Base-by-base conservation (phyloP, 495 filamentous ascomycete genomes). In the Penicillium ucsense region DNA sequence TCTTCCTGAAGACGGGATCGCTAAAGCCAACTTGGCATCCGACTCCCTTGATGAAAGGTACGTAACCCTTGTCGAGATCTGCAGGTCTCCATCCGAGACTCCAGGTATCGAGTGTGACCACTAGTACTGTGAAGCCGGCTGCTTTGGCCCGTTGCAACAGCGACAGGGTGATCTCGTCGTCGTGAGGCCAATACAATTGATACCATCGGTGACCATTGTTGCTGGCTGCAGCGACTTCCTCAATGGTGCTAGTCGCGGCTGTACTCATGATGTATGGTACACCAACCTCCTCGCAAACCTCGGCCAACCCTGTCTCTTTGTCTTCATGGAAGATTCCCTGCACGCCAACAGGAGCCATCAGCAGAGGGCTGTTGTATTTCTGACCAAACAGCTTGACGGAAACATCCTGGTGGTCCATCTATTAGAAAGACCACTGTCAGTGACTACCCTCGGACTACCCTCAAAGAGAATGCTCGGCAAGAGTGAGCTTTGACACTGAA, bases 141-240 rank as follows among this genome's bases (percentile, higher is more conserved):
- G 66, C 69, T 43, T 78, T 78, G 2, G 83, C 84, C 27, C 83
- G 76, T n/a, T 67, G 63, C 35, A 87, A 67, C 33, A 86, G 60
- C 4, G 78, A 78, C 0, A 72, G 49, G 0, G 84, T 85, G 40
- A 85, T 58, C 4, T 78, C 68, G 38, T 80, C 67, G 56, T 80
- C 72, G 10, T 62, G 53, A 2, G 81, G 80, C 79, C 82, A 84
- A 61, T 88, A 89, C 6, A 89, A 71, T 57, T 89, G 84, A 56
- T 76, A 87, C 73, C 78, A 81, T 28, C 49, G 65, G 56, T 62
- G 75, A 48, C 51, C 74, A 48, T 62, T 64, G 43, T 38, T 61
- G 57, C 43, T 67, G 42, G 53, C 70, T 5, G 65, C 54, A 3
- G 71, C 68, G 3, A 83, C 76, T 6, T 81, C 76, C 55, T 79